Base-by-base conservation (phyloP, 225 moss, liverwort and hornwort species). In the Marchantia paleacea region DNA sequence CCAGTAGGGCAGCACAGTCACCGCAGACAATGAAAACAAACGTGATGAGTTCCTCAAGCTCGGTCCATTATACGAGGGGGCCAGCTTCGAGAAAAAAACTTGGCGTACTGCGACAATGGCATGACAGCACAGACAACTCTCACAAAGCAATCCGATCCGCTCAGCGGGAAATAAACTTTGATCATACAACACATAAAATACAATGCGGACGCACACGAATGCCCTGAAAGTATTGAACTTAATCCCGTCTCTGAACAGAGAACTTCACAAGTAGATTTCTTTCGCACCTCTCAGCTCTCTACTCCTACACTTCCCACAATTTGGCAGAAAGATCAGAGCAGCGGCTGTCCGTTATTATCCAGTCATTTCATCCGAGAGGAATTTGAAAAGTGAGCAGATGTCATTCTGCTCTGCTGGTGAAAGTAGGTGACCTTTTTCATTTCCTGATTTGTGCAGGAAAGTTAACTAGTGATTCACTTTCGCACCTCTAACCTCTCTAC, bases 401-500 rank as follows among this genome's bases (percentile, higher is more conserved):
- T 28, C 28, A 29, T 2, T 66, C 51, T 52, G 22, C 72, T 50
- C 72, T 52, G 50, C 72, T 72, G 72, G 51, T 72, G 72, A 72
- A 24, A 51, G n/a, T 12, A n/a, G 15, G 20, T 6, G 26, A 18
- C 48, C 51, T n/a, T 72, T 50, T 26, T 54, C 15, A 74, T 53
- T 74, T 29, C 74, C 74, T 55, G 54, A 74, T 6, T 11, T 55
- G 12, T 55, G 15, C 53, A 55, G 55, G 74, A 53, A 28, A 74
- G 26, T 55, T 26, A 53, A 54, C 26, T 15, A 74, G 26, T 13
- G 15, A 54, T 25, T 53, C 26, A 29, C 53, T 28, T 74, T 54
- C 26, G 54, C 51, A 74, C 74, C 54, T 74, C 74, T 74, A 74
- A 14, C 54, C 54, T 55, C 74, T 26, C 28, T 74, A 74, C 55